Conservation (phyloP, 306 rosid species). For the Malus fusca region DNA sequence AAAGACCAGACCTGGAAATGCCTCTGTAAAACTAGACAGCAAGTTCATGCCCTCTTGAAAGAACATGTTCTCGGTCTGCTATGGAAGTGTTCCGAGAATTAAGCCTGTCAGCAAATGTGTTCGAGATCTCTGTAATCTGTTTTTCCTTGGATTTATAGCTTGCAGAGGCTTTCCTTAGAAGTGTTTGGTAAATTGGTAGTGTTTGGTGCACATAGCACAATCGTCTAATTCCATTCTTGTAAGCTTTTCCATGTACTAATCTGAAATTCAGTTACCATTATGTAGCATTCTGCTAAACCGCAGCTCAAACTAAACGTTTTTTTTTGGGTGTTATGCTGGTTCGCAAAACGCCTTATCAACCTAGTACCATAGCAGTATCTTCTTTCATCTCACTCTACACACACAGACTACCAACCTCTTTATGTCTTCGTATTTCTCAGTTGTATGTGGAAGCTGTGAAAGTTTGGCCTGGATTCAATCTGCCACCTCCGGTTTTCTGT, state of each 20-base stretch:
- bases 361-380: too few relatives aligned
- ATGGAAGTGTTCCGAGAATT: background rate
- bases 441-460: too few relatives aligned
- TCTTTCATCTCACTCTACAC: too few relatives aligned
- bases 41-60: background rate
- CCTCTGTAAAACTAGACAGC: constrained; percentile 33
- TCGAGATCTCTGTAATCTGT: background rate
- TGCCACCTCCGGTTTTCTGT: too few relatives aligned
- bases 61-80: background rate
- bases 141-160: background rate
- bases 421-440: too few relatives aligned
- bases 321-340: too few relatives aligned
- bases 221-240: background rate
- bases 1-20: constrained; percentile 84
- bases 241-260: background rate
- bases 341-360: too few relatives aligned
- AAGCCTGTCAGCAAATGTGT: background rate
- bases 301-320: too few relatives aligned
- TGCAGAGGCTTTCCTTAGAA: background rate
- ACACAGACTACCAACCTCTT: too few relatives aligned
- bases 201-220: background rate
- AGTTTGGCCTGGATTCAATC: too few relatives aligned
- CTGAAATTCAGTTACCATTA: background rate
- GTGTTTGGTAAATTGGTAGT: too few relatives aligned
- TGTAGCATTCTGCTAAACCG: background rate